Conservation (phyloP, 768 basidiomycete species). For the Kwoniella shandongensis region DNA sequence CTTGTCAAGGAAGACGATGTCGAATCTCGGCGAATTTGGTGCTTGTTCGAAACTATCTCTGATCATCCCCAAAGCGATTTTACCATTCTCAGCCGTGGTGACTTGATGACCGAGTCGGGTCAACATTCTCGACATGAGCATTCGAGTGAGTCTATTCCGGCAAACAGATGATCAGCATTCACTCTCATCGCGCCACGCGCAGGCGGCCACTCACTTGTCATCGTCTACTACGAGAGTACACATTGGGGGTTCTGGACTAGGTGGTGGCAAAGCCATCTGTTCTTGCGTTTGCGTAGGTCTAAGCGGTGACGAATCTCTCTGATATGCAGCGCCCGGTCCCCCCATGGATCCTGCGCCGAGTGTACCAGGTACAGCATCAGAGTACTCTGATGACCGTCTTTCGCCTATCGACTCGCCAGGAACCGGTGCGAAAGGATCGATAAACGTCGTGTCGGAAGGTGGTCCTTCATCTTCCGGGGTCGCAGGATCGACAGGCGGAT, state of each 20-base stretch:
- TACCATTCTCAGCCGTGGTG: constrained; percentile 49
- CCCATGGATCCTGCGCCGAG: background rate
- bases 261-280: background rate
- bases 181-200: no score
- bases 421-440: constrained; percentile 17
- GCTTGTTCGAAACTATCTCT: constrained; percentile 29
- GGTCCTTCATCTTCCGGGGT: constrained; percentile 15
- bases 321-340: background rate
- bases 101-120: constrained; percentile 49
- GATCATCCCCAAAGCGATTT: constrained; percentile 46
- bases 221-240: constrained; percentile 50
- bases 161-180: background rate
- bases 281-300: background rate
- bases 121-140: constrained; percentile 52
- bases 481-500: constrained; percentile 15
- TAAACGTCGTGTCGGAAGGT: constrained; percentile 2
- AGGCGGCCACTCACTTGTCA: constrained; percentile 42
- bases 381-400: constrained; percentile 24
- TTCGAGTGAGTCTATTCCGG: constrained; percentile 44
- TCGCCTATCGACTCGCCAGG: constrained; percentile 6
- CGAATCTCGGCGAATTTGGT: constrained; percentile 29
- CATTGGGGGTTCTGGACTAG: constrained; percentile 28
- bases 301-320: background rate
- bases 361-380: constrained; percentile 4
- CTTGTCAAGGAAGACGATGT: constrained; percentile 52